Percentiles rank a stretch among this genome's conserved stretches.
Evolutionary conservation across 768 basidiomycete genomes (phyloP).

Genomic region (Tylopilus sp.): DNA sequence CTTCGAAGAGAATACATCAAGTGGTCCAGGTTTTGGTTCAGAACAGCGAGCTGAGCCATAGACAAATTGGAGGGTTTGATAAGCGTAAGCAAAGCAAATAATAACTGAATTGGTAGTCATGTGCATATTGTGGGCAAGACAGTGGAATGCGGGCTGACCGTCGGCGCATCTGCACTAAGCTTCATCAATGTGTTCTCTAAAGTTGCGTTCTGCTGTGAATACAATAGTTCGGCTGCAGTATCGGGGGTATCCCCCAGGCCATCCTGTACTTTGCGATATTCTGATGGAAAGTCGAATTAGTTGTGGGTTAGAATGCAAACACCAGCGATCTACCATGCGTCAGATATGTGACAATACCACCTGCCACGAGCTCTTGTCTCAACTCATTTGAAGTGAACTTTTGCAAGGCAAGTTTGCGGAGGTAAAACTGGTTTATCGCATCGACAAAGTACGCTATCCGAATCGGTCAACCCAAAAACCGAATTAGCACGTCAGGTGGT

Average conservation of each 20-base stretch:
- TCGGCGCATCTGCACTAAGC: too few species aligned
- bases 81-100: too few species aligned
- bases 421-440: slow-evolving; percentile 14
- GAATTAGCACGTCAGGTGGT: not conserved
- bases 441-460: slow-evolving; percentile 18
- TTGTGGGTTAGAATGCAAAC: not conserved
- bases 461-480: not conserved
- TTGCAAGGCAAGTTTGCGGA: slow-evolving; percentile 21
- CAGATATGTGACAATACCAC: too few species aligned
- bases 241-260: slow-evolving; percentile 19
- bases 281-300: too few species aligned
- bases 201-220: not conserved
- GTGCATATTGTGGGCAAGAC: too few species aligned
- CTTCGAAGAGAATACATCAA: too few species aligned
- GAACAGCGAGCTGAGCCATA: slow-evolving; percentile 29
- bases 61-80: slow-evolving; percentile 23
- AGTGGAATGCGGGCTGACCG: too few species aligned
- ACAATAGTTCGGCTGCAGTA: slow-evolving; percentile 10
- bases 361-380: slow-evolving; percentile 24
- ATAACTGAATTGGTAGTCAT: too few species aligned
- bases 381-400: slow-evolving; percentile 3
- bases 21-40: slow-evolving; percentile 25
- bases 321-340: slow-evolving; percentile 8
- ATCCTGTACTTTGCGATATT: slow-evolving; percentile 17
- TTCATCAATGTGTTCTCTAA: too few species aligned